Conservation (phyloP, 768 basidiomycete genomes). For the Tulasnella sp. region DNA sequence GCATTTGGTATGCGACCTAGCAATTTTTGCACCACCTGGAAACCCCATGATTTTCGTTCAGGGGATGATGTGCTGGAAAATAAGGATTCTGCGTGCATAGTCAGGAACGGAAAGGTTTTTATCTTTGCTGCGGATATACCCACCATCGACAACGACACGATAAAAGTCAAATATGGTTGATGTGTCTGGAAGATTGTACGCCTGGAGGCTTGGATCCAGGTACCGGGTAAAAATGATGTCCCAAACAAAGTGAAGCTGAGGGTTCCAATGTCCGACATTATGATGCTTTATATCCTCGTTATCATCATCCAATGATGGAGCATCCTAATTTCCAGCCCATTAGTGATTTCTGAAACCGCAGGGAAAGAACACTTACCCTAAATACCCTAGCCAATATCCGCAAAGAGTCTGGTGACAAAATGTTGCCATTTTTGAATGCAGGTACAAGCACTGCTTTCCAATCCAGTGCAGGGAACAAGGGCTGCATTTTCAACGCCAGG, state of each 20-base stretch:
- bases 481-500: slow-evolving; percentile 57
- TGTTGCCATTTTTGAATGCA: slow-evolving; percentile 58
- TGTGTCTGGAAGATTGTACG: too few species aligned
- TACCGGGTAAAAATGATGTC: slow-evolving; percentile 64
- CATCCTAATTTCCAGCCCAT: slow-evolving; percentile 24
- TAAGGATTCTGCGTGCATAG: slow-evolving; percentile 49
- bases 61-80: slow-evolving; percentile 74
- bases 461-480: slow-evolving; percentile 41
- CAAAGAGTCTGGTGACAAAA: slow-evolving; percentile 66
- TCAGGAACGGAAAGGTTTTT: neutral
- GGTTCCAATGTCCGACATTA: slow-evolving; percentile 54
- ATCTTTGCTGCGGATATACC: slow-evolving; percentile 19
- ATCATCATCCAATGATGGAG: slow-evolving; percentile 40
- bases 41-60: slow-evolving; percentile 92
- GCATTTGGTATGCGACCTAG: slow-evolving; percentile 49
- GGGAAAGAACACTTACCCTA: slow-evolving; percentile 40
- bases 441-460: slow-evolving; percentile 58
- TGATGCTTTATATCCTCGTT: slow-evolving; percentile 37
- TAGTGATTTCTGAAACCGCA: slow-evolving; percentile 26
- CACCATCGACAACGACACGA: slow-evolving; percentile 81
- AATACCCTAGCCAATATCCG: slow-evolving; percentile 57
- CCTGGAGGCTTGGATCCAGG: slow-evolving; percentile 31
- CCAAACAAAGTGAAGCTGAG: slow-evolving; percentile 90
- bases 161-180: slow-evolving; percentile 86
- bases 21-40: slow-evolving; percentile 75